Evolutionary conservation across 2,329 filamentous ascomycete genomes (phyloP), one percentile per base, ranked within the genome.

Genomic region (Fragosphaeria purpurea): DNA sequence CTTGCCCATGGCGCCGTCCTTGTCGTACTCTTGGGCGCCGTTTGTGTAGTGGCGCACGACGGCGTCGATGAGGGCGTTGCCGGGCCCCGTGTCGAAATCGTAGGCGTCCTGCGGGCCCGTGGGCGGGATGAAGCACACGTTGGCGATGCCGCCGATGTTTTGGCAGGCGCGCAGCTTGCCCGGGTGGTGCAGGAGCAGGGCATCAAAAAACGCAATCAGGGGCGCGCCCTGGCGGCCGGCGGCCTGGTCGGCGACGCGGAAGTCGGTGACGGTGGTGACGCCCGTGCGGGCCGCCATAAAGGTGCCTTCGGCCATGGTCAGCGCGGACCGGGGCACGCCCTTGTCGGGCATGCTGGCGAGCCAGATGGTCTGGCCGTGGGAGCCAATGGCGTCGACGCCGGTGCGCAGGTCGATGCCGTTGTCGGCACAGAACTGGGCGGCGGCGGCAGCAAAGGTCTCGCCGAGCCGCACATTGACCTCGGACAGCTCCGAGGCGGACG

Each of bases 81-180:
- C 76, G 4, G 75, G 76, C 11, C 77, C 77, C 4, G 74, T 78
- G 56, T 78, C 72, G 53, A 77, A 75, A 57, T 77, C 74, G 56
- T 71, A 72, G 51, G 66, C 69, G 22, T 61, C 54, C 44, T 66
- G 64, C 11, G 63, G 56, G 34, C 61, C 61, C 47, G 74, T 68
- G 0, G 75, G 70, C 4, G 74, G 75, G 47, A 80, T 76, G 62
- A 81, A 80, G 63, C 74, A 81, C 31, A 82, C 73, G 56, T 78
- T 82, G 34, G 74, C 75, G 41, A 82, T 79, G 35, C 78, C 77
- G 47, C 76, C 76, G 49, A 82, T 80, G 58, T 81, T 80, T 58
- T 82, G 75, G 60, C 77, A 80, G 3, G 74, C 76, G 32, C 79
- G 72, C 7, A 79, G 64, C 61, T 77, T 79, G 4, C 63, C 73